Conservation (phyloP, 768 basidiomycete genomes). For the Porpolomopsis calyptriformis region DNA sequence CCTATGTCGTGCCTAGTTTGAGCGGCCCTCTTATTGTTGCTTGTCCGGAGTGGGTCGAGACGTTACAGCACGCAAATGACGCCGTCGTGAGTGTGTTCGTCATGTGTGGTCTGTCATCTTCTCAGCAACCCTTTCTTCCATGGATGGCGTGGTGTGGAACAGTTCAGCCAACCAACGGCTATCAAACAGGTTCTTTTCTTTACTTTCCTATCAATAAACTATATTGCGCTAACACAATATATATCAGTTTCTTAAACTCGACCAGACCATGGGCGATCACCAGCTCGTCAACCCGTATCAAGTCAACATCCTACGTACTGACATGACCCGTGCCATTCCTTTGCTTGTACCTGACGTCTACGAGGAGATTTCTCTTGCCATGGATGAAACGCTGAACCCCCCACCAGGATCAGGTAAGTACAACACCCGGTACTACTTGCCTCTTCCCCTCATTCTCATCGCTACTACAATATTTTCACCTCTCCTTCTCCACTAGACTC, state of each 20-base stretch:
- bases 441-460: too few species aligned
- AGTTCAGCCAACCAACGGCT: conserved; percentile 5
- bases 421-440: too few species aligned
- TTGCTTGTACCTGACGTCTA: conserved; percentile 1
- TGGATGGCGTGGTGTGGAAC: neutral
- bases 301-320: neutral
- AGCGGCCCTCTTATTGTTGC: conserved; percentile 10
- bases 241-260: conserved; percentile 1
- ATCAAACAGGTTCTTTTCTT: neutral
- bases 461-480: neutral
- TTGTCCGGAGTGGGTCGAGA: conserved; percentile 11
- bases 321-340: conserved; percentile 5
- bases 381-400: conserved; percentile 2
- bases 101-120: neutral
- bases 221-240: neutral
- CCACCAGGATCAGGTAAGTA: neutral
- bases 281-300: conserved; percentile 2
- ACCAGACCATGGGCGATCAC: conserved; percentile 3
- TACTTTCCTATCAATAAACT: neutral
- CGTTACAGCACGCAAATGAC: conserved; percentile 10
- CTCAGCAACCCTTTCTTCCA: too few species aligned
- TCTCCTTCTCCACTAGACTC: conserved; percentile 3
- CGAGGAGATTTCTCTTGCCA: conserved; percentile 3
- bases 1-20: conserved; percentile 13
- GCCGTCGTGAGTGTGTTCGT: conserved; percentile 9